Evolutionary conservation across 257 asterid species (phyloP), one percentile per base, ranked within the genome.

Genomic region (Plectranthus barbatus): DNA sequence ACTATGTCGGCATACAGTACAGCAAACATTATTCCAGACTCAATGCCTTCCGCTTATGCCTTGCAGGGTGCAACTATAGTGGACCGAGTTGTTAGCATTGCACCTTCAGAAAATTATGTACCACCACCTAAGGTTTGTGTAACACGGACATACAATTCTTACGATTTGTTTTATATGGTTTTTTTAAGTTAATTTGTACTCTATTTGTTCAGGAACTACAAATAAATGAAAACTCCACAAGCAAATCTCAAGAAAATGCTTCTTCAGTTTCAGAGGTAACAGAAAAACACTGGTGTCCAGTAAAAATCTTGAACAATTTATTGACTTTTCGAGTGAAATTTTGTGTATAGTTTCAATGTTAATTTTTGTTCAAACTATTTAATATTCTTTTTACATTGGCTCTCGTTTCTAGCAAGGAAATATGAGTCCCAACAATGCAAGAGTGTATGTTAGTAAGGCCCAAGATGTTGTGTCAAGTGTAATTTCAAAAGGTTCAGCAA

Each of bases 401-500:
- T 52, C 8, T 64, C 37, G 74, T 73, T 74, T 66, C 62, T 73
- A 58, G 68, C 91, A 89, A 85, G 85, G 71, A 72, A 79, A 74
- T 71, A 73, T 47, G 61, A 79, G 83, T 59, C 82, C 82, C 20
- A 77, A 48, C 60, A 73, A 56, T 55, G 82, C 76, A 50, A 73
- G 65, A 67, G 83, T 80, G 54, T 89, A 92, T 46, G 84, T 86
- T n/a, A 82, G 66, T 60, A 92, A 77, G 86, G 95, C 98, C 45
- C 97, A 92, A 79, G 95, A 86, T 69, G 98, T 86, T 51, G 93
- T 92, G 31, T 80, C 99, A 14, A 92, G 52, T 77, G 66, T 92
- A 91, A 74, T 92, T 65, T 97, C 99, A 45, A 92, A 89, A 77
- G 91, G 97, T 73, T 89, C 91, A 24, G 95, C 97, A 67, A 70